Evolutionary conservation across 2,329 filamentous ascomycete genomes (phyloP).

Genomic region (Penicillium sp.): DNA sequence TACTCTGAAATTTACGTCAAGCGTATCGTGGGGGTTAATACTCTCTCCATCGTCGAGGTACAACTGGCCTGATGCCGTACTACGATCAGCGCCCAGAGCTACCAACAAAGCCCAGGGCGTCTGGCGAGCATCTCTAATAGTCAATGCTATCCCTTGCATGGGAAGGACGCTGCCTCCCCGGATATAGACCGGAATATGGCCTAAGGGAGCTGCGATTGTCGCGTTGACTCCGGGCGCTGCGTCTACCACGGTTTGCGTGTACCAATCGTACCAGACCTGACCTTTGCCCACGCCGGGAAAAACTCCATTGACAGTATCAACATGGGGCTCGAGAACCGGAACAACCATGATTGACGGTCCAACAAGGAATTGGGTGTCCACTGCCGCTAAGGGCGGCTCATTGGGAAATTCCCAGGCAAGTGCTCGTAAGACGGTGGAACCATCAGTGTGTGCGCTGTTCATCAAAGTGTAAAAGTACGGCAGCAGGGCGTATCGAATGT

Average conservation of each 20-base stretch:
- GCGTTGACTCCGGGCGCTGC: slow-evolving; percentile 60
- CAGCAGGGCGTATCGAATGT: slow-evolving; percentile 71
- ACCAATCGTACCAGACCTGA: slow-evolving; percentile 79
- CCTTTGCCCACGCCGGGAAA: slow-evolving; percentile 69
- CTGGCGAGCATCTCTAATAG: slow-evolving; percentile 65
- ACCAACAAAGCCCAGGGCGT: slow-evolving; percentile 72
- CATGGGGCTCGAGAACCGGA: slow-evolving; percentile 67
- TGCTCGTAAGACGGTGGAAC: slow-evolving; percentile 73
- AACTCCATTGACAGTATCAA: slow-evolving; percentile 67
- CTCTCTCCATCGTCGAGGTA: slow-evolving; percentile 80
- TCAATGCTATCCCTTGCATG: slow-evolving; percentile 70
- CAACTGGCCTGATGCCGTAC: slow-evolving; percentile 63
- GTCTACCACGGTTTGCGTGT: slow-evolving; percentile 64
- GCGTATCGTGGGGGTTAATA: slow-evolving; percentile 59
- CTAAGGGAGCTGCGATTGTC: slow-evolving; percentile 65
- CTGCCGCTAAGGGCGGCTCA: slow-evolving; percentile 69
- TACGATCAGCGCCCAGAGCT: slow-evolving; percentile 58
- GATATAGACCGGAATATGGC: slow-evolving; percentile 73
- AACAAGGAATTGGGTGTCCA: slow-evolving; percentile 74
- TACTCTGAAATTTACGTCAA: slow-evolving; percentile 53
- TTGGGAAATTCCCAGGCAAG: slow-evolving; percentile 76
- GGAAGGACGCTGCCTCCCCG: slow-evolving; percentile 72
- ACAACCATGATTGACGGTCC: slow-evolving; percentile 69
- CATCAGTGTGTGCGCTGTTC: slow-evolving; percentile 67
- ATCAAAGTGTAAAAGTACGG: slow-evolving; percentile 80